Percentiles rank a stretch among this genome's conserved stretches.
phyloP scores from a whole-genome alignment of 2,329 filamentous ascomycete genomes.

The Monosporascus sp. region DNA sequence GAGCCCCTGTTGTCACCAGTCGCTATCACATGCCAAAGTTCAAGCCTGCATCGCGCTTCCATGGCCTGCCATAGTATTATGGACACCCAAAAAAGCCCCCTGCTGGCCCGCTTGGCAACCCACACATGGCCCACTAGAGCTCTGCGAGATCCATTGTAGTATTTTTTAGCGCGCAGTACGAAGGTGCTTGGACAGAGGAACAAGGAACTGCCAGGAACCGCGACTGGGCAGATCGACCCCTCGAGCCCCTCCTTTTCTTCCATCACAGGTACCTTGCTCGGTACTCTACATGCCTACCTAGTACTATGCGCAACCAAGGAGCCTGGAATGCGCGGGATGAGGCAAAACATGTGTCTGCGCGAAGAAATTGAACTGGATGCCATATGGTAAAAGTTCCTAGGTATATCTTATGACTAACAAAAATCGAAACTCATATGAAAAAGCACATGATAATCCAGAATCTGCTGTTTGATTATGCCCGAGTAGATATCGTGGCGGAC shows the following conservation, averaged over 20 bases:
- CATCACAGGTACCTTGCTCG: background rate
- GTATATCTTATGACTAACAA: too few relatives aligned
- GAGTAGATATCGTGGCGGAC: too few relatives aligned
- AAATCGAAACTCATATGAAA: background rate
- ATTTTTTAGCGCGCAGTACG: background rate
- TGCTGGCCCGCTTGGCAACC: background rate
- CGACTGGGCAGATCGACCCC: background rate
- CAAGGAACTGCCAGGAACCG: too few relatives aligned
- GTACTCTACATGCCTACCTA: too few relatives aligned
- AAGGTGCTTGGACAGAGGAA: background rate
- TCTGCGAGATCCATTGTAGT: background rate
- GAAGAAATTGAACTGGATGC: too few relatives aligned
- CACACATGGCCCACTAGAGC: background rate
- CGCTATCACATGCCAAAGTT: background rate
- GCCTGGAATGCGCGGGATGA: background rate
- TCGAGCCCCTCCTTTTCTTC: background rate
- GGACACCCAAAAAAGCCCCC: background rate
- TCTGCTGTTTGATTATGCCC: background rate
- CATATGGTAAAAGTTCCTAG: too few relatives aligned
- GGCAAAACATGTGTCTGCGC: background rate
- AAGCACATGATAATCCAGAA: background rate
- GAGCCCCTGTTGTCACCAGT: background rate
- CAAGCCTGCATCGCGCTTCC: background rate
- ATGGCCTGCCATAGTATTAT: background rate
- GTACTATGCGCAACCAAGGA: too few relatives aligned